Evolutionary conservation across 73 alveolate species (phyloP), one percentile per base, ranked within the genome.

Genomic region (Tetrahymena borealis): DNA sequence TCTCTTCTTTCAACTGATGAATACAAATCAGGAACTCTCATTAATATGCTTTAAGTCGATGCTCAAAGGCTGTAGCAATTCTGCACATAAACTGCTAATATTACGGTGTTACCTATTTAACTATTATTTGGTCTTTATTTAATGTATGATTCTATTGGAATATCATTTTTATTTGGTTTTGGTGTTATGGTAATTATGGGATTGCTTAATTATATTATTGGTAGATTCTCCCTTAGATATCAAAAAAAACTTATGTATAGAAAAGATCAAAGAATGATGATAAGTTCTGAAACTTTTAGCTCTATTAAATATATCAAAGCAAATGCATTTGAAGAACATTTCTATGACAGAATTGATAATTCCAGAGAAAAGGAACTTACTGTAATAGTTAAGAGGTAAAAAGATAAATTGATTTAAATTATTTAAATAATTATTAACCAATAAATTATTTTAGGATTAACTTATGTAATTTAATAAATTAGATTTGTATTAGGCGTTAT

Each of bases 21-120:
- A 16, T 37, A 85, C 16, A 39, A 85, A 32, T 31, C 93, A 11
- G 95, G 95, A 32, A 79, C 77, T 33, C 90, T 93, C 1, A 93
- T 93, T 31, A 93, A 93, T 79, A 39, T 93, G 31, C 90, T 93
- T 90, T 79, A 93, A 36, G 95, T 93, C 0, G 95, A 93, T 93
- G 90, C 95, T 36, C 91, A 92, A 33, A 93, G 78, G 40, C 40
- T 93, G 35, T 35, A 93, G 39, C 78, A 79, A 5, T 85, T 85
- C 11, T 40, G 93, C 11, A 33, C 39, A 40, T 40, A 93, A 31
- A 16, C 78, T 15, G 95, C 93, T 11, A 92, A 79, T 8, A 92
- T 60, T 6, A 31, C 91, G 8, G 39, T 93, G 38, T 40, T 79
- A 12, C 95, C 95, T 79, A 39, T 93, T 16, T 36, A 93, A 16